Percentiles rank a stretch among this genome's conserved stretches.
Evolutionary conservation across 1,139 yeast genomes (phyloP).

Genomic region (Blastobotrys ciferrii): DNA sequence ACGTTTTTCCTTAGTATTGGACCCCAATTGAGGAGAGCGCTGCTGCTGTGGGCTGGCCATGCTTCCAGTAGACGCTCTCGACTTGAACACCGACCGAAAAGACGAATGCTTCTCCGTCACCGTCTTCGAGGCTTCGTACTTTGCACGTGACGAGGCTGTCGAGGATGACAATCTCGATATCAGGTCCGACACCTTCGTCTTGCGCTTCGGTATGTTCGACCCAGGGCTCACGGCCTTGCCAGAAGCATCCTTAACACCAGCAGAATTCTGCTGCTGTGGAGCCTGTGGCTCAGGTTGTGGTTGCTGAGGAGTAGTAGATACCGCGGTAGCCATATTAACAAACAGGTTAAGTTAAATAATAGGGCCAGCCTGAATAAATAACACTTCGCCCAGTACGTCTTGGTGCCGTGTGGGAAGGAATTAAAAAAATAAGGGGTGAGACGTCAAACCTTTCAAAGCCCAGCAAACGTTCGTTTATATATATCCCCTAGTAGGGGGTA

Average conservation of each 20-base stretch:
- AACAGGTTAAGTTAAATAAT: too few species aligned
- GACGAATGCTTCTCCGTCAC: conserved; percentile 10
- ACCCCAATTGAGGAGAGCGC: neutral
- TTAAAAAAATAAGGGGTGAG: conserved; percentile 3
- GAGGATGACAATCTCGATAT: conserved; percentile 31
- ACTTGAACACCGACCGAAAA: conserved; percentile 23
- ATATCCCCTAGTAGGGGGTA: neutral
- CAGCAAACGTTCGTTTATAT: neutral
- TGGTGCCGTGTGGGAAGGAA: neutral
- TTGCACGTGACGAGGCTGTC: conserved; percentile 33
- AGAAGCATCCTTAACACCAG: conserved; percentile 8
- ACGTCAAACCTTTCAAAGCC: neutral
- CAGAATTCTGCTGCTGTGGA: conserved; percentile 10
- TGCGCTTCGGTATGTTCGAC: conserved; percentile 18
- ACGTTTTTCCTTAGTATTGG: neutral
- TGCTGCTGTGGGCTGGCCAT: conserved; percentile 1
- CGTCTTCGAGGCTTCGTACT: conserved; percentile 20
- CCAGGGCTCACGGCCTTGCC: conserved; percentile 11
- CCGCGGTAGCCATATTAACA: neutral
- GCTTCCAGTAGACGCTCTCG: conserved; percentile 16
- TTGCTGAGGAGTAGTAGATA: neutral
- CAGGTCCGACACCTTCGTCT: conserved; percentile 30
- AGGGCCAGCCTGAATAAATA: too few species aligned
- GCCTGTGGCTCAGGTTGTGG: conserved; percentile 7
- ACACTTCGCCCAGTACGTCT: too few species aligned